Base-by-base conservation (phyloP, 2,329 filamentous ascomycete species). In the Fusarium sp. region DNA sequence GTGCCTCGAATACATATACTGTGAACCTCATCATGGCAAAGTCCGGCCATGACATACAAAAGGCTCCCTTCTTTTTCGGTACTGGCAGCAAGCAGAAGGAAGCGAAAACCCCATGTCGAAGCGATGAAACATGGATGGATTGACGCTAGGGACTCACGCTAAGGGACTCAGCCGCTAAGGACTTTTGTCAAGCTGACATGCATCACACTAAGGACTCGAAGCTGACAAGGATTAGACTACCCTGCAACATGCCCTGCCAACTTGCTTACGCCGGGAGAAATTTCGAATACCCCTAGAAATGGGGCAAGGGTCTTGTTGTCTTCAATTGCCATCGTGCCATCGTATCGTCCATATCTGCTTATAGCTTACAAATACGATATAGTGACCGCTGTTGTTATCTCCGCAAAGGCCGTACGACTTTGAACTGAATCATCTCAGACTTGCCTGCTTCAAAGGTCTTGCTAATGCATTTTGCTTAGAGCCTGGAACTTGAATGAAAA, bases 151-250 rank as follows among this genome's bases (percentile, higher is more conserved):
- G 53, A 56, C 53, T 56, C 42, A 18, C 53, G 53, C 53, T 56
- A 47, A 29, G 42, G 53, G 53, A 56, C 53, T 56, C 53, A 42
- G 30, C 53, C 18, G 30, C 53, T 13, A 56, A 24, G 53, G 53
- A 56, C 53, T 56, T 24, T 22, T 56, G 53, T 56, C 30, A 48
- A 56, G 30, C 53, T 56, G 53, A 56, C 53, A 56, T 56, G 42
- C 53, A 48, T 29, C 53, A 24, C 42, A n/a, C 42, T 48, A 48
- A 40, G 53, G 53, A 56, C 42, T 48, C 30, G 18, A 16, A 29
- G n/a, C 14, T 30, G 42, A 48, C 53, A 30, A 22, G 53, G 53
- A 11, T n/a, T 25, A 34, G 42, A 6, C 14, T 34, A 45, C 37
- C 40, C 27, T 54, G 40, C 11, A 25, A 22, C 7, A 37, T 29